Conservation (phyloP, 1,139 yeast species). For the Blastobotrys elegans region DNA sequence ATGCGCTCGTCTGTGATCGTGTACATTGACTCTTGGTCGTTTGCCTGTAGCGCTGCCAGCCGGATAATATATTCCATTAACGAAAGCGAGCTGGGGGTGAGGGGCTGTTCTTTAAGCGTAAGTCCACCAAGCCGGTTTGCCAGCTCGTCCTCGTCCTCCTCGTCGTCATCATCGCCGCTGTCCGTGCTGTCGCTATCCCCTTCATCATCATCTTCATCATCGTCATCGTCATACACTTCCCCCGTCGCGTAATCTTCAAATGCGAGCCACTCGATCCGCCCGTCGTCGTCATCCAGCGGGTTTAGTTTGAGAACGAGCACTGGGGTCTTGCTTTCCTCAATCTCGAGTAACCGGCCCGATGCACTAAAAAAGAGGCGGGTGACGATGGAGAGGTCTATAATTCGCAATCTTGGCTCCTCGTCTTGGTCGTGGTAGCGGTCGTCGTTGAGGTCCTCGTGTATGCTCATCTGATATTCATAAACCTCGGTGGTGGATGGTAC, state of each 20-base stretch:
- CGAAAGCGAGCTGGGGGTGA: conserved; percentile 40
- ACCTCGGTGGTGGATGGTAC: conserved; percentile 11
- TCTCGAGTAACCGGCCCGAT: conserved; percentile 60
- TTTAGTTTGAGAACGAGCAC: conserved; percentile 59
- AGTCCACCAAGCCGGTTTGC: not conserved
- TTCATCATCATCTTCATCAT: conserved; percentile 30
- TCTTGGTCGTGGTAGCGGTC: conserved; percentile 68
- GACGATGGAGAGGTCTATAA: conserved; percentile 42
- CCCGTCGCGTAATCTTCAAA: conserved; percentile 42
- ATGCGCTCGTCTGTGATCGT: conserved; percentile 64
- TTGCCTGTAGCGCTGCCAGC: conserved; percentile 56
- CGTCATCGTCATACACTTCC: conserved; percentile 27
- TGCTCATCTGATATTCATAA: conserved; percentile 44
- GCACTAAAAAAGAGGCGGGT: conserved; percentile 64
- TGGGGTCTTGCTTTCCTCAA: conserved; percentile 63
- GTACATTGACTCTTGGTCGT: conserved; percentile 52
- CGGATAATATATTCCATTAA: conserved; percentile 63
- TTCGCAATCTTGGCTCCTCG: conserved; percentile 37
- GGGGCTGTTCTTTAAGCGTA: not conserved
- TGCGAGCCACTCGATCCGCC: conserved; percentile 47
- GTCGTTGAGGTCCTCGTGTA: conserved; percentile 63
- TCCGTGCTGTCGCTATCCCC: conserved; percentile 3
- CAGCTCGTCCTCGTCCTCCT: not conserved
- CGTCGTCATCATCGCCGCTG: conserved; percentile 9
- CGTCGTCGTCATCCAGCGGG: conserved; percentile 27